These are phyloP conservation scores for Aspergillus nomiae DNA, from an alignment of 2,329 filamentous ascomycete species.

Conservation along the genomic window DNA sequence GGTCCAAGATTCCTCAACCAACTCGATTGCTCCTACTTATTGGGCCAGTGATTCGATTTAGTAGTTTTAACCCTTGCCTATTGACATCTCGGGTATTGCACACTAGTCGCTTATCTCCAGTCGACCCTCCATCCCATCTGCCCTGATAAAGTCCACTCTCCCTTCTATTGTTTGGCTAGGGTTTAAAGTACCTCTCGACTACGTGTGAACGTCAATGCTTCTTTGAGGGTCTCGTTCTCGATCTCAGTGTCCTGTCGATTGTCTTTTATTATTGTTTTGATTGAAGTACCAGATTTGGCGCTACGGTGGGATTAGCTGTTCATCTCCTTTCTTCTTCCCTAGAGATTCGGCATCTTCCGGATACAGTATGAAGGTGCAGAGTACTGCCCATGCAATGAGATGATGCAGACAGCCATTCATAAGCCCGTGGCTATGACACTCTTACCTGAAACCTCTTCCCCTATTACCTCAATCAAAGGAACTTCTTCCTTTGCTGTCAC, in stretches of 20 bases:
- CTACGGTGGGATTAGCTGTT: conserved; percentile 12
- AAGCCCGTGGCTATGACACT: conserved; percentile 36
- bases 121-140: neutral
- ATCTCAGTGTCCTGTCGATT: neutral
- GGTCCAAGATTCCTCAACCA: neutral
- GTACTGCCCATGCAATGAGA: conserved; percentile 31
- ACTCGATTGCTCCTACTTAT: neutral
- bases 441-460: conserved; percentile 25
- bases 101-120: neutral
- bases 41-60: conserved; percentile 3
- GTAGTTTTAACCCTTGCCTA: neutral
- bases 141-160: conserved; percentile 1
- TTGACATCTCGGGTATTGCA: neutral
- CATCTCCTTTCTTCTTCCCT: neutral
- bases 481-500: conserved; percentile 16
- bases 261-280: neutral
- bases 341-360: conserved; percentile 2
- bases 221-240: neutral
- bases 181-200: neutral
- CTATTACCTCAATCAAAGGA: conserved; percentile 25
- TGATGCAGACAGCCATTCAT: conserved; percentile 37
- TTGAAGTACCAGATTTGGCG: conserved; percentile 2
- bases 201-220: neutral
- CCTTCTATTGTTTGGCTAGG: neutral
- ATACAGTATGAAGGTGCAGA: conserved; percentile 31